Evolutionary conservation across 257 asterid genomes (phyloP), one percentile per base, ranked within the genome.

Genomic region (Dorcoceras hygrometricum): DNA sequence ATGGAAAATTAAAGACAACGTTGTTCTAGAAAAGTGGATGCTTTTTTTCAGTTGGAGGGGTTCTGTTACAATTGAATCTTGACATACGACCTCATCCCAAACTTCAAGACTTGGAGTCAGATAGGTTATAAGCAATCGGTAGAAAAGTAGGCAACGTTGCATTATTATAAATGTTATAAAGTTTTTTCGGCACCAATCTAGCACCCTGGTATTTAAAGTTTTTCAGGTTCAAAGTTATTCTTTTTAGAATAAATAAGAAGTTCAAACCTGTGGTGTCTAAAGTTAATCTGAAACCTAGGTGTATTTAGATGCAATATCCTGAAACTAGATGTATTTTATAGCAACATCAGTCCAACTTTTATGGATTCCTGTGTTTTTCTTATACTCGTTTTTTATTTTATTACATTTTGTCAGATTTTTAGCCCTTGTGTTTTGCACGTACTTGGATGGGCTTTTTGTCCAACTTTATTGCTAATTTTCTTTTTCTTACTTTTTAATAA

Each of bases 381-480:
- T 58, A 31, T 71, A 67, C 67, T 63, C 56, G 70, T 28, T 31
- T 61, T 55, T 39, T 55, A n/a, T 62, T 68, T 50, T 32, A 29
- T 60, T 18, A 25, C 62, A 50, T 67, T 63, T 18, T 46, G 29
- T 8, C 61, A 23, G 36, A 64, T 28, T 69, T 54, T 76, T 19
- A 51, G 20, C 59, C 31, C 25, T 43, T 53, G 34, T 20, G 27
- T 48, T 57, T 70, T 8, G 50, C 59, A 11, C 25, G 19, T 71
- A 19, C 6, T 56, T 59, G n/a, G 50, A 39, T 50, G 31, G 5
- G 62, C 27, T 58, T n/a, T 10, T 12, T 39, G 4, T 39, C 50
- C 18, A 9, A 4, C 32, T 34, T 23, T 62, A 10, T 11, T 20
- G 50, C 43, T 20, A 14, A 62, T 31, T 48, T 71, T 29, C 23